These are phyloP conservation scores for Sporothrix pseudoabietina DNA, from an alignment of 2,329 filamentous ascomycete species.

Conservation along the genomic window DNA sequence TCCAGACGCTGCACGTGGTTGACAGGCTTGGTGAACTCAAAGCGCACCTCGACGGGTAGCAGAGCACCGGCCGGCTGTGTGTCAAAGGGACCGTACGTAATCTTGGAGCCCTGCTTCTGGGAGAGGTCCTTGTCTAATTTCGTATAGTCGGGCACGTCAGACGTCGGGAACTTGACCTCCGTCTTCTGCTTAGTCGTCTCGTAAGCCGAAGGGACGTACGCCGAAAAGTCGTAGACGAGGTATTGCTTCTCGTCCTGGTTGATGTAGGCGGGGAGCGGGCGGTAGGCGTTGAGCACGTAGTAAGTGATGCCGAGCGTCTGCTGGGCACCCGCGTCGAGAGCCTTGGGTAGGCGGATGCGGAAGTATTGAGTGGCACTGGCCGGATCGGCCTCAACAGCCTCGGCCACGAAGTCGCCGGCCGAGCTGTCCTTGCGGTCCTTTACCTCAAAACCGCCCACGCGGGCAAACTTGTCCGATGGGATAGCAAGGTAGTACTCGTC, in stretches of 20 bases:
- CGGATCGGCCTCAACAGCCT: constrained; percentile 65
- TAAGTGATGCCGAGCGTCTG: constrained; percentile 87
- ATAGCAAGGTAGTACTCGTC: constrained; percentile 92
- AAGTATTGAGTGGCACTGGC: constrained; percentile 78
- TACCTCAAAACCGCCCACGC: constrained; percentile 84
- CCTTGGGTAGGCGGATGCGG: constrained; percentile 73
- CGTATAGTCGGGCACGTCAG: constrained; percentile 83
- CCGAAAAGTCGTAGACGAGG: constrained; percentile 81
- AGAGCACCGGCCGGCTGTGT: constrained; percentile 76
- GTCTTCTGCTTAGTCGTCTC: constrained; percentile 91
- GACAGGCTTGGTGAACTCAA: constrained; percentile 93
- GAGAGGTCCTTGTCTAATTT: constrained; percentile 69
- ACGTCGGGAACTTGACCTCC: constrained; percentile 83
- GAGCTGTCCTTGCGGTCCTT: constrained; percentile 83
- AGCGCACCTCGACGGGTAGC: constrained; percentile 76
- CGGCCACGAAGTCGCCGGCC: constrained; percentile 67
- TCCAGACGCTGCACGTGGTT: constrained; percentile 77
- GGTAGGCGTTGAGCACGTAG: constrained; percentile 75
- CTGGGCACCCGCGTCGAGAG: constrained; percentile 74
- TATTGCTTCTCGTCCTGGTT: constrained; percentile 85
- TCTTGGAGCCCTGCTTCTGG: constrained; percentile 78
- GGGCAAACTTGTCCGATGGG: constrained; percentile 71
- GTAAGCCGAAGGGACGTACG: constrained; percentile 83
- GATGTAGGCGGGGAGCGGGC: constrained; percentile 78
- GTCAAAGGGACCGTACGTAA: constrained; percentile 86